Base-by-base conservation (phyloP, 2,329 filamentous ascomycete species). In the Colletotrichum noveboracense region DNA sequence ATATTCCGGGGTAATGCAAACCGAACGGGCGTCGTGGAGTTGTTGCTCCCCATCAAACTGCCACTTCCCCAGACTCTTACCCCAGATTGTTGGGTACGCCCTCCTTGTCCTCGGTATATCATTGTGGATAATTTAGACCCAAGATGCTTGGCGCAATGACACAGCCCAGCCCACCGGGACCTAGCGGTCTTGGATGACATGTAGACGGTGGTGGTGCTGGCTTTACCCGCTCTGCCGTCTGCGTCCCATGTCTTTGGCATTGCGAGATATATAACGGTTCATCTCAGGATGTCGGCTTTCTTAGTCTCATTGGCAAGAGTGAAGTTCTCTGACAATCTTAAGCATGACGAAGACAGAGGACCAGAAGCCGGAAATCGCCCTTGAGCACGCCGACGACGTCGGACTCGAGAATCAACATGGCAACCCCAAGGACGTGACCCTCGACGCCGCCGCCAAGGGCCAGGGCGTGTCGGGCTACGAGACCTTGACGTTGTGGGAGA, bases 401-500 rank as follows among this genome's bases (percentile, higher is more conserved):
- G 67, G 24, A 7, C 21, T 62, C 28, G 38, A 70, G 56, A 34
- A 62, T 34, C 36, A 32, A 10, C 26, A 36, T 26, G n/a, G n/a
- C 5, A 64, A 34, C 10, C 56, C 67, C 36, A 70, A 70, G 12
- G 56, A 70, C 18, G 74, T 72, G 21, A 66, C 69, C 18, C 69
- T 77, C 36, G 78, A 80, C 16, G 80, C 80, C 13, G 77, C 77
- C 6, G 71, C 75, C 26, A 78, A 76, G 30, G 81, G 81, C n/a
- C 81, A 82, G 66, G 78, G 75, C 9, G 62, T 78, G 21, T 76
- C 81, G 6, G 81, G 80, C 4, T 82, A 81, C 28, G 80, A 82
- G 76, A 78, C 75, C 3, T 65, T 82, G 55, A 78, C 77, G 2
- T n/a, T 76, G n/a, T 81, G 80, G 79, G 74, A 82, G 67, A 82